These are phyloP conservation scores for Hypoxylon sp. DNA, from an alignment of 2,329 filamentous ascomycete genomes.

Conservation along the genomic window DNA sequence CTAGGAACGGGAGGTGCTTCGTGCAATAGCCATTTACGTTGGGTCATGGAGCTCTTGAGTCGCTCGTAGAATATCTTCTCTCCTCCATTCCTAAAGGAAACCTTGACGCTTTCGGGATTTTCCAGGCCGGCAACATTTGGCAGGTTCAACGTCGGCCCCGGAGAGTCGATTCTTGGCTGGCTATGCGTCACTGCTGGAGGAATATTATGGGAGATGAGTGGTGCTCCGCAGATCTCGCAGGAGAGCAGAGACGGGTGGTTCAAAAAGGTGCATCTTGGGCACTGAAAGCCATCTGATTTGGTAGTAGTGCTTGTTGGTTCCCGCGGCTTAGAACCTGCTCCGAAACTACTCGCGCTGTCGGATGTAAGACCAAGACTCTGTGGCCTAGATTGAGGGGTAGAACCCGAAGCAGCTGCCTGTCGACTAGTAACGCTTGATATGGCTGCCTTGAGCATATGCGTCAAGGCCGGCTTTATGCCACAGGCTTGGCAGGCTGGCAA, in stretches of 20 bases:
- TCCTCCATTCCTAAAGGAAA: slow-evolving; percentile 89
- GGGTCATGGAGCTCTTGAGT: slow-evolving; percentile 84
- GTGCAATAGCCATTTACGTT: slow-evolving; percentile 94
- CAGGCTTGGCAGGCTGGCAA: slow-evolving; percentile 90
- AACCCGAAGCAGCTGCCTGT: slow-evolving; percentile 31
- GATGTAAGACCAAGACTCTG: slow-evolving; percentile 17
- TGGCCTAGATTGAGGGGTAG: slow-evolving; percentile 28
- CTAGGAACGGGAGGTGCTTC: slow-evolving; percentile 86
- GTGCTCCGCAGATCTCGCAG: slow-evolving; percentile 91
- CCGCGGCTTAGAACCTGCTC: slow-evolving; percentile 17
- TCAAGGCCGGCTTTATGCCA: slow-evolving; percentile 88
- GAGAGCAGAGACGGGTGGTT: slow-evolving; percentile 87
- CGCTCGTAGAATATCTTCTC: slow-evolving; percentile 91
- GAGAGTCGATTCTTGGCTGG: slow-evolving; percentile 72
- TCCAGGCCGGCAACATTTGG: slow-evolving; percentile 55
- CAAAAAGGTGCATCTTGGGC: slow-evolving; percentile 89
- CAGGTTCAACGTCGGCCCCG: slow-evolving; percentile 70
- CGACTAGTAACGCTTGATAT: slow-evolving; percentile 74
- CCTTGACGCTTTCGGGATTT: slow-evolving; percentile 78
- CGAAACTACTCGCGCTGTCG: slow-evolving; percentile 18
- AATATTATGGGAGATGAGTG: slow-evolving; percentile 66
- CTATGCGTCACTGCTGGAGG: slow-evolving; percentile 51
- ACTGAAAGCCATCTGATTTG: slow-evolving; percentile 59
- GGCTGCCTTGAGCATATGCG: slow-evolving; percentile 84
- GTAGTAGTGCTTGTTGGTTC: slow-evolving; percentile 3